phyloP scores from a whole-genome alignment of 1,284 basidiomycete genomes.

The Xerocomus minutiporus region DNA sequence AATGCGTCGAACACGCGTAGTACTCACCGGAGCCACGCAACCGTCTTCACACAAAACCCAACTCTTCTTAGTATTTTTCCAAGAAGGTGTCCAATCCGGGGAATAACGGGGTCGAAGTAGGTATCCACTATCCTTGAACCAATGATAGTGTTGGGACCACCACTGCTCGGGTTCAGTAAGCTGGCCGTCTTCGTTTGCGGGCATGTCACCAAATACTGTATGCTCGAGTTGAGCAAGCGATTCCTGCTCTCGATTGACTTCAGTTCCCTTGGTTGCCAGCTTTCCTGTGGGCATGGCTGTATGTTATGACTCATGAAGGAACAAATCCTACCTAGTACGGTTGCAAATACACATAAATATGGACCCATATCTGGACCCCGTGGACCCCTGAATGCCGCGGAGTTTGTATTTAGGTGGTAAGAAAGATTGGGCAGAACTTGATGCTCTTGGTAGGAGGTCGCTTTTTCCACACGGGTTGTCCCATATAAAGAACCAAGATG shows the following conservation, averaged over 20 bases:
- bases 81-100: slow-evolving; percentile 37
- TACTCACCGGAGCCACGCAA: slow-evolving; percentile 1
- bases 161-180: slow-evolving; percentile 16
- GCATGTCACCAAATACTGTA: neutral
- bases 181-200: neutral
- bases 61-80: slow-evolving; percentile 20
- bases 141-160: slow-evolving; percentile 31
- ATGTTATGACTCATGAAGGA: too few relatives aligned
- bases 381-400: neutral
- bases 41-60: slow-evolving; percentile 26
- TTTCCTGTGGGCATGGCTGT: neutral
- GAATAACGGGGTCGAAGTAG: slow-evolving; percentile 34
- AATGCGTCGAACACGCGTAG: neutral
- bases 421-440: neutral
- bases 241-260: neutral
- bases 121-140: slow-evolving; percentile 34
- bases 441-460: neutral
- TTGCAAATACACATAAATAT: too few relatives aligned
- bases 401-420: neutral
- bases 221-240: slow-evolving; percentile 2
- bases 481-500: neutral
- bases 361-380: too few relatives aligned
- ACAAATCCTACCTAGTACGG: too few relatives aligned
- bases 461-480: slow-evolving; percentile 1
- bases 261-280: neutral